phyloP scores from a whole-genome alignment of 2,329 filamentous ascomycete species.

The Fusarium napiforme region DNA sequence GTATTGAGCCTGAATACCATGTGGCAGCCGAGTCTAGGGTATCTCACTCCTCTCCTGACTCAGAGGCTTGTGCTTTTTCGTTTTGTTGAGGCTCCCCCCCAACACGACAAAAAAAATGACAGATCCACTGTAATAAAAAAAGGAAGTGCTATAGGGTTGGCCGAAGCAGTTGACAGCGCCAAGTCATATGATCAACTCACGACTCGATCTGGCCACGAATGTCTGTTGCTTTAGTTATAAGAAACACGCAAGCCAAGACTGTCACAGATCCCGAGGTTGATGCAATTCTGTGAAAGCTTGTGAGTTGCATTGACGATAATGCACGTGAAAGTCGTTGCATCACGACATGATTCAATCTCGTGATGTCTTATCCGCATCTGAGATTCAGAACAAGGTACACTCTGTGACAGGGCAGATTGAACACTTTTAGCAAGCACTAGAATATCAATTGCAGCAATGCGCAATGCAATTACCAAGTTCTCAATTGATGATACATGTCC shows the following conservation, averaged over 20 bases:
- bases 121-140: neutral
- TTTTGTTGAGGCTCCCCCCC: slow-evolving; percentile 14
- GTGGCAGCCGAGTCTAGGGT: neutral
- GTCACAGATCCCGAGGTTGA: slow-evolving; percentile 2
- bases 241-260: neutral
- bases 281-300: neutral
- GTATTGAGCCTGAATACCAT: neutral
- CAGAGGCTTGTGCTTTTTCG: neutral
- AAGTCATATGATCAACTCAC: neutral
- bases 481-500: too few species aligned
- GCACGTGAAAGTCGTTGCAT: neutral
- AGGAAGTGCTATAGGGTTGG: neutral
- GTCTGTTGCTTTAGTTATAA: neutral
- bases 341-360: neutral
- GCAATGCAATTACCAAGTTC: too few species aligned
- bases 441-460: too few species aligned
- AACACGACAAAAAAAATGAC: neutral
- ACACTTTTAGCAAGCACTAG: too few species aligned
- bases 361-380: too few species aligned
- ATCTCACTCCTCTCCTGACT: neutral
- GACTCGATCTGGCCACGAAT: neutral
- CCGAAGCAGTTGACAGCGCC: neutral
- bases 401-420: too few species aligned
- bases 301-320: neutral
- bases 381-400: too few species aligned